Conservation (phyloP, 148 eudicot species). For the Rhododendron ferrugineum region DNA sequence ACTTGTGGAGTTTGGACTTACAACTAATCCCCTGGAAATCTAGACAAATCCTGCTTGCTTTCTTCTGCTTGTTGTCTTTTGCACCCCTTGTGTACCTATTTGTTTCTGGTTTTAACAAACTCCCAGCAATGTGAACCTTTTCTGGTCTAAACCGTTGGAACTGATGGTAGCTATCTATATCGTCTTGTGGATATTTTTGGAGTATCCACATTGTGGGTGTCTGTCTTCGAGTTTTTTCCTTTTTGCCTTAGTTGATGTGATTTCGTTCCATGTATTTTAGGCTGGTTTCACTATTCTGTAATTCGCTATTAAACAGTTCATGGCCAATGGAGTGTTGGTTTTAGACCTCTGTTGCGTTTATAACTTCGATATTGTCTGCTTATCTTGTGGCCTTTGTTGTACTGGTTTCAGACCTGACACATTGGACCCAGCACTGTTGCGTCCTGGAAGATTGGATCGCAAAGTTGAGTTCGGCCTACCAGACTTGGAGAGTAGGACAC, state of each 20-base stretch:
- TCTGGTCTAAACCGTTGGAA: not conserved
- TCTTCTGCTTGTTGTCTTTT: not conserved
- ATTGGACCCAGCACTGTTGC: conserved; percentile 79
- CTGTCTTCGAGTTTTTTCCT: not conserved
- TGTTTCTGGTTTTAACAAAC: not conserved
- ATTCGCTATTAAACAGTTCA: not conserved
- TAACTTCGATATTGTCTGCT: not conserved
- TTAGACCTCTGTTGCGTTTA: not conserved
- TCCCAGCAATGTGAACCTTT: no score
- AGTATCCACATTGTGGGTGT: not conserved
- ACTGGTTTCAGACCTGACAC: conserved; percentile 63
- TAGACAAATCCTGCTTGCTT: not conserved
- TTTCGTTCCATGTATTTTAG: not conserved
- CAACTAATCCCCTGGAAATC: not conserved
- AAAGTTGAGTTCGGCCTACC: conserved; percentile 96
- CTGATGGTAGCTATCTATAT: not conserved
- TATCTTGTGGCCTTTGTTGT: not conserved
- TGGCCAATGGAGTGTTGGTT: not conserved
- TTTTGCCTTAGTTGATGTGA: not conserved
- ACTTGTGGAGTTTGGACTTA: not conserved
- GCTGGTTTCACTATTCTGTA: not conserved
- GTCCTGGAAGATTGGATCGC: conserved; percentile 89
- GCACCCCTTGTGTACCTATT: not conserved
- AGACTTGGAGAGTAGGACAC: conserved; percentile 84
- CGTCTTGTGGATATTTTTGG: not conserved